Evolutionary conservation across 805 yeast genomes (phyloP).

Genomic region (Candida hispaniensis): DNA sequence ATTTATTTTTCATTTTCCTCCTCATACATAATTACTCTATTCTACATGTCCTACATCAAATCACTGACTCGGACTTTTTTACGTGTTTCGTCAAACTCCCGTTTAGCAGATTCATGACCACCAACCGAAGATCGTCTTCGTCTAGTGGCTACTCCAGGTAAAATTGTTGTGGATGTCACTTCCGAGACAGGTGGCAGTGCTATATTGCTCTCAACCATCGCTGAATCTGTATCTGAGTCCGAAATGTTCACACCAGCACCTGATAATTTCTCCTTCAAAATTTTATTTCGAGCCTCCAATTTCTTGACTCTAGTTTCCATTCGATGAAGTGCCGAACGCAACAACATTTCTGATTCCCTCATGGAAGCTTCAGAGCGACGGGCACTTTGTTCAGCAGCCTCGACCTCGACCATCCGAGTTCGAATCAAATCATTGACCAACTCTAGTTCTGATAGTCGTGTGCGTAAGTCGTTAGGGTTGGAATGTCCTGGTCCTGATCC

Average conservation of each 20-base stretch:
- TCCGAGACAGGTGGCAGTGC: slow-evolving; percentile 5
- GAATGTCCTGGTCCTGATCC: slow-evolving; percentile 12
- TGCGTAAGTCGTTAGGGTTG: slow-evolving; percentile 41
- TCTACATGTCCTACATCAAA: no score
- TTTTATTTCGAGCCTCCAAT: slow-evolving; percentile 8
- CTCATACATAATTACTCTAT: no score
- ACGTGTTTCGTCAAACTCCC: slow-evolving; percentile 13
- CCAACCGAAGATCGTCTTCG: slow-evolving; percentile 11
- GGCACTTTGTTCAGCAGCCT: slow-evolving; percentile 34
- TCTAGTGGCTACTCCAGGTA: slow-evolving; percentile 6
- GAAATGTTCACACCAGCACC: slow-evolving; percentile 7
- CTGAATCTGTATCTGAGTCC: slow-evolving; percentile 11
- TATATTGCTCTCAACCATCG: slow-evolving; percentile 6
- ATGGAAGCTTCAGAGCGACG: slow-evolving; percentile 26
- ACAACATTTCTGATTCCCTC: slow-evolving; percentile 21
- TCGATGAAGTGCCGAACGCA: slow-evolving; percentile 16
- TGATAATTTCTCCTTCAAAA: slow-evolving; percentile 12
- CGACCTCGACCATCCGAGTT: slow-evolving; percentile 73
- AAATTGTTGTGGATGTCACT: slow-evolving; percentile 13
- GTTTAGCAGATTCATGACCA: slow-evolving; percentile 8
- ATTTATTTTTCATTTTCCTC: no score
- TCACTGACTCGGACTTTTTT: slow-evolving; percentile 15
- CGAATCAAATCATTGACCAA: slow-evolving; percentile 81
- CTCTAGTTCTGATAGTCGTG: slow-evolving; percentile 80
- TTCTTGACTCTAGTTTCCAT: slow-evolving; percentile 16